Evolutionary conservation across 768 basidiomycete species (phyloP).

Genomic region (Mycena galericulata): DNA sequence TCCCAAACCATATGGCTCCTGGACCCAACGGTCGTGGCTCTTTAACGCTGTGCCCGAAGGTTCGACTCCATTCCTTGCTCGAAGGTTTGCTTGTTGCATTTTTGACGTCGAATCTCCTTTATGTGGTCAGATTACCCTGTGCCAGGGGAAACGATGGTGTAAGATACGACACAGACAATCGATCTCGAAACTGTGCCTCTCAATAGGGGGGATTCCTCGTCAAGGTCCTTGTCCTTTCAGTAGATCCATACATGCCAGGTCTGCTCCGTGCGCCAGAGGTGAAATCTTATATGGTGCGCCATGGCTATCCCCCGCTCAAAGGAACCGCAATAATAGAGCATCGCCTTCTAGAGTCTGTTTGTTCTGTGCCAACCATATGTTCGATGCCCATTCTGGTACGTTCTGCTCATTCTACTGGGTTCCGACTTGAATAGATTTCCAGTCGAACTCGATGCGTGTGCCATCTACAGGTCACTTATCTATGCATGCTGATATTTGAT

Average conservation of each 20-base stretch:
- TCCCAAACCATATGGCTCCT: too few relatives aligned
- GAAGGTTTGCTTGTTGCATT: too few relatives aligned
- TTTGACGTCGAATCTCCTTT: too few relatives aligned
- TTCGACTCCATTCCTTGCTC: background rate
- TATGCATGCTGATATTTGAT: too few relatives aligned
- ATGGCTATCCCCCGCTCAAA: background rate
- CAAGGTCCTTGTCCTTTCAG: slow-evolving; percentile 60
- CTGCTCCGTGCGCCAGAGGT: slow-evolving; percentile 50
- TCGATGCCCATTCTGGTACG: background rate
- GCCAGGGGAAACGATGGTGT: slow-evolving; percentile 58
- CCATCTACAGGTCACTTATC: too few relatives aligned
- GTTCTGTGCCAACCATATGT: slow-evolving; percentile 50
- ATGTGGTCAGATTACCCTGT: slow-evolving; percentile 51
- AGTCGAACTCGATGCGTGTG: too few relatives aligned
- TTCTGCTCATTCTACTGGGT: too few relatives aligned
- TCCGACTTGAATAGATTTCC: too few relatives aligned
- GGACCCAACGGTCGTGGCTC: slow-evolving; percentile 12
- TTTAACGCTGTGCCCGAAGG: slow-evolving; percentile 17
- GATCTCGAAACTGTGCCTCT: slow-evolving; percentile 60
- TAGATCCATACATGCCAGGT: slow-evolving; percentile 57
- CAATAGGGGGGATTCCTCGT: slow-evolving; percentile 60
- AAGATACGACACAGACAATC: slow-evolving; percentile 59
- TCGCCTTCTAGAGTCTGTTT: background rate
- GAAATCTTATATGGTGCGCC: slow-evolving; percentile 42
- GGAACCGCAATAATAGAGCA: too few relatives aligned